Percentiles rank a stretch among this genome's conserved stretches.
phyloP scores from a whole-genome alignment of 768 basidiomycete species.

The Mycena polygramma region DNA sequence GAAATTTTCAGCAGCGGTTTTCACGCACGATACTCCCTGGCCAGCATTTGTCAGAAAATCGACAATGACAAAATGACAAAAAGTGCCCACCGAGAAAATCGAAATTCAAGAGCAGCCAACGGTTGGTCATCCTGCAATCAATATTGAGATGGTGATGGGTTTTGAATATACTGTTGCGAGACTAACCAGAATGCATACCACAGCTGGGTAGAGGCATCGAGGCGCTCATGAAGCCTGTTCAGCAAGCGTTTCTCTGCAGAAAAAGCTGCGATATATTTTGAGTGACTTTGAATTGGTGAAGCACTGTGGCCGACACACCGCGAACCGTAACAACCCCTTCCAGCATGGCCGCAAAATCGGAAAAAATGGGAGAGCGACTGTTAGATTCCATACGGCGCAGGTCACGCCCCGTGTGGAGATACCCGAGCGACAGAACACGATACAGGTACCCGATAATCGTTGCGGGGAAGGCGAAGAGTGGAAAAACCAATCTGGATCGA shows the following conservation, averaged over 20 bases:
- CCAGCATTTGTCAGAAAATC: not conserved
- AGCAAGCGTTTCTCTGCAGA: slow-evolving; percentile 85
- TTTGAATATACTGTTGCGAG: slow-evolving; percentile 49
- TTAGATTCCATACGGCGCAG: slow-evolving; percentile 33
- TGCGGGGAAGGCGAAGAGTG: slow-evolving; percentile 80
- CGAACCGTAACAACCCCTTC: slow-evolving; percentile 89
- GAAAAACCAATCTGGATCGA: slow-evolving; percentile 72
- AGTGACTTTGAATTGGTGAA: slow-evolving; percentile 69
- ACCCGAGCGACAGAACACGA: not conserved
- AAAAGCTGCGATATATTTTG: slow-evolving; percentile 60
- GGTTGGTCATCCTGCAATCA: slow-evolving; percentile 28
- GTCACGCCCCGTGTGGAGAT: slow-evolving; percentile 23
- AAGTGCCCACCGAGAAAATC: slow-evolving; percentile 24
- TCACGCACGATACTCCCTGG: slow-evolving; percentile 25
- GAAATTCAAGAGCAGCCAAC: slow-evolving; percentile 30
- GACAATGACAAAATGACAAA: not conserved
- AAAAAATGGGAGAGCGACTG: slow-evolving; percentile 73
- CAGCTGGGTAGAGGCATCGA: slow-evolving; percentile 87
- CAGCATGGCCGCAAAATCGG: slow-evolving; percentile 84
- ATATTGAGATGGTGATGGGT: slow-evolving; percentile 83
- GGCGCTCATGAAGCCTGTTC: slow-evolving; percentile 76
- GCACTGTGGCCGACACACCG: not conserved
- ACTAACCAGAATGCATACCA: slow-evolving; percentile 77
- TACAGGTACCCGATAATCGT: slow-evolving; percentile 19
- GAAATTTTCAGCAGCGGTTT: too few relatives aligned